phyloP scores from a whole-genome alignment of 2,329 filamentous ascomycete genomes.

The Fusarium pseudoanthophilum region DNA sequence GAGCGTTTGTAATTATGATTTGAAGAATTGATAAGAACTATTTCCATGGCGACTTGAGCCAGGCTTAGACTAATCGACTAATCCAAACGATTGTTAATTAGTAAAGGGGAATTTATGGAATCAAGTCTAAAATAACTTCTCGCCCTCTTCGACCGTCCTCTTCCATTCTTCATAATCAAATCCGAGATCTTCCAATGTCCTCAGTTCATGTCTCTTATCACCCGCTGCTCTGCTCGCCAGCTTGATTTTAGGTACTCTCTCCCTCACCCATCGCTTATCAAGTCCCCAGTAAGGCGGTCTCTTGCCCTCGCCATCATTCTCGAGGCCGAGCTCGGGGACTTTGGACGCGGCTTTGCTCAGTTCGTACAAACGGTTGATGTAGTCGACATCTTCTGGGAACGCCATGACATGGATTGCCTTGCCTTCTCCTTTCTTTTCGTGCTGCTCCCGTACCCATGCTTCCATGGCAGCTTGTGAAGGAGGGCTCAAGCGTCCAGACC shows the following conservation, averaged over 20 bases:
- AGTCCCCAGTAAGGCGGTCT: constrained; percentile 53
- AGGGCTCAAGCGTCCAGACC: constrained; percentile 68
- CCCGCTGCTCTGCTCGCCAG: constrained; percentile 51
- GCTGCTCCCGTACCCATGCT: constrained; percentile 66
- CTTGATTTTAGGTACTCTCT: constrained; percentile 55
- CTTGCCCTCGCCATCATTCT: constrained; percentile 53
- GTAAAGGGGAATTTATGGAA: background rate
- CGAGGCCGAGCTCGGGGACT: constrained; percentile 45
- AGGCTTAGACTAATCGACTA: background rate
- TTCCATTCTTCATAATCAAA: constrained; percentile 52
- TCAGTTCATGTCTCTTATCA: constrained; percentile 48
- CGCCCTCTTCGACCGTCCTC: constrained; percentile 32
- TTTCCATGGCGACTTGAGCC: background rate
- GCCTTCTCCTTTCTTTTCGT: constrained; percentile 59
- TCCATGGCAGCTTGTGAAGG: constrained; percentile 68
- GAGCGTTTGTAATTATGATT: constrained; percentile 2
- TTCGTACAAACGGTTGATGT: constrained; percentile 67
- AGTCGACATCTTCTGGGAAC: constrained; percentile 66
- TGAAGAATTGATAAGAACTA: background rate
- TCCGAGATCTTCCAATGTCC: constrained; percentile 50
- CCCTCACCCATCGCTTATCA: constrained; percentile 54
- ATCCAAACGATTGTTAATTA: background rate
- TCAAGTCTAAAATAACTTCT: constrained; percentile 25
- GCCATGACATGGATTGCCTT: constrained; percentile 55
- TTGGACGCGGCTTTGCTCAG: constrained; percentile 56